phyloP scores from a whole-genome alignment of 2,329 filamentous ascomycete species.

The Fusarium phyllophilum region DNA sequence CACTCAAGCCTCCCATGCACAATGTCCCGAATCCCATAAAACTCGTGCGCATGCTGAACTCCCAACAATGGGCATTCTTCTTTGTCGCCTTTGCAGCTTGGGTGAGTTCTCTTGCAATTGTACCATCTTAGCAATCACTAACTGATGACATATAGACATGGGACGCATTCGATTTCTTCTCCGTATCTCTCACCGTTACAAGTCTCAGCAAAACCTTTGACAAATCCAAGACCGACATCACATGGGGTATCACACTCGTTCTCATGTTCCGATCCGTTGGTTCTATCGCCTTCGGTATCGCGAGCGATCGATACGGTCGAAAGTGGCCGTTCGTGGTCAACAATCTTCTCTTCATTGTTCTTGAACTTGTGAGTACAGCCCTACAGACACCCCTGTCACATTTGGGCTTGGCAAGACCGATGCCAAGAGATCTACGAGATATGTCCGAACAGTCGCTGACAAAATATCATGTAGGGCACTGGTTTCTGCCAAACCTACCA shows the following conservation, averaged over 20 bases:
- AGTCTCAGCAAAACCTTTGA: conserved; percentile 64
- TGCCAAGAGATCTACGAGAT: conserved; percentile 7
- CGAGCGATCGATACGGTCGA: conserved; percentile 65
- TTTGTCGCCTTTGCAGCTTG: conserved; percentile 65
- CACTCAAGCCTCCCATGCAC: conserved; percentile 67
- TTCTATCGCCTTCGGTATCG: conserved; percentile 64
- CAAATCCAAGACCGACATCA: conserved; percentile 66
- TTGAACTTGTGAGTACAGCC: conserved; percentile 69
- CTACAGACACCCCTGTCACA: not conserved
- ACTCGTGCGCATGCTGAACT: conserved; percentile 59
- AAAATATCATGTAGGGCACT: conserved; percentile 58
- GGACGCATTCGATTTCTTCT: conserved; percentile 75
- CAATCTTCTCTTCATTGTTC: conserved; percentile 75
- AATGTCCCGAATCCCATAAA: conserved; percentile 64
- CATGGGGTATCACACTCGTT: conserved; percentile 72
- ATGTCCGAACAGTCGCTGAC: conserved; percentile 15
- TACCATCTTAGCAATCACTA: not conserved
- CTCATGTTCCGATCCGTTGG: conserved; percentile 70
- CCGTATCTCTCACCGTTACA: conserved; percentile 68
- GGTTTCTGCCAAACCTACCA: conserved; percentile 75
- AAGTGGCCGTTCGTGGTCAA: conserved; percentile 82
- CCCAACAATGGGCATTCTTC: conserved; percentile 66
- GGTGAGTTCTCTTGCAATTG: conserved; percentile 50
- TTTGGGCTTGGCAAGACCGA: conserved; percentile 2
- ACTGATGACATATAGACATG: conserved; percentile 56